These are phyloP conservation scores for Orychophragmus violaceus DNA, from an alignment of 345 rosid genomes.

Conservation along the genomic window DNA sequence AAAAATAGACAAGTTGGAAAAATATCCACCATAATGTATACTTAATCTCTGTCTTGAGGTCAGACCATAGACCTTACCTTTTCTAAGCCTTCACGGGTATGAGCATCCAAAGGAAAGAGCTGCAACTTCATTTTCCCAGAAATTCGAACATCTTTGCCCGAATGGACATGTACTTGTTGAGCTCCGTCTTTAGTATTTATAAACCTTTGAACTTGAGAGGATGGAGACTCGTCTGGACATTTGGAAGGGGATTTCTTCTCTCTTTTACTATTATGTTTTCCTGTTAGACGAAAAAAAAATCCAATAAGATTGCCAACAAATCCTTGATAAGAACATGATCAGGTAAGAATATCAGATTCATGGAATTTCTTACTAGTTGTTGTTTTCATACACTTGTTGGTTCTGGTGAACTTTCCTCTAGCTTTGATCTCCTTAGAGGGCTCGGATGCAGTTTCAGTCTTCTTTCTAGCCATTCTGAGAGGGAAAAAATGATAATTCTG, in stretches of 20 bases:
- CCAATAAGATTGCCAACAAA: background rate
- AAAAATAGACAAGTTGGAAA: background rate
- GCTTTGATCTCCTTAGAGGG: constrained; percentile 11
- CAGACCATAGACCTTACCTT: constrained; percentile 40
- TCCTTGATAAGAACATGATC: background rate
- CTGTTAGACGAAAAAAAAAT: too few species aligned
- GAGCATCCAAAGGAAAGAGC: constrained; percentile 76
- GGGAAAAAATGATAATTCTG: background rate
- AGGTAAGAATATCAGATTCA: constrained; percentile 12
- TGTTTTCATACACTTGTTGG: constrained; percentile 23
- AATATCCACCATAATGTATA: background rate
- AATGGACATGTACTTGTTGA: constrained; percentile 16
- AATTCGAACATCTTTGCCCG: constrained; percentile 30
- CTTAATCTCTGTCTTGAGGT: background rate
- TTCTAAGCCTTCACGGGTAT: constrained; percentile 56
- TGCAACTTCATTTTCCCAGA: constrained; percentile 67
- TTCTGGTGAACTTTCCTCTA: constrained; percentile 12
- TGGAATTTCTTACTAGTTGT: background rate
- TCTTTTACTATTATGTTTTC: constrained; percentile 18
- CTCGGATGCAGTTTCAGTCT: constrained; percentile 7
- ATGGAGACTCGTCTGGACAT: constrained; percentile 7
- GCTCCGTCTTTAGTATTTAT: constrained; percentile 7
- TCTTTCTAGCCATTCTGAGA: constrained; percentile 30
- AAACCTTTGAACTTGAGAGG: constrained; percentile 4
- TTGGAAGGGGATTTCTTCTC: constrained; percentile 26